These are phyloP conservation scores for Tinospora cordifolia DNA, from an alignment of 164 flowering plant genomes.

Conservation along the genomic window DNA sequence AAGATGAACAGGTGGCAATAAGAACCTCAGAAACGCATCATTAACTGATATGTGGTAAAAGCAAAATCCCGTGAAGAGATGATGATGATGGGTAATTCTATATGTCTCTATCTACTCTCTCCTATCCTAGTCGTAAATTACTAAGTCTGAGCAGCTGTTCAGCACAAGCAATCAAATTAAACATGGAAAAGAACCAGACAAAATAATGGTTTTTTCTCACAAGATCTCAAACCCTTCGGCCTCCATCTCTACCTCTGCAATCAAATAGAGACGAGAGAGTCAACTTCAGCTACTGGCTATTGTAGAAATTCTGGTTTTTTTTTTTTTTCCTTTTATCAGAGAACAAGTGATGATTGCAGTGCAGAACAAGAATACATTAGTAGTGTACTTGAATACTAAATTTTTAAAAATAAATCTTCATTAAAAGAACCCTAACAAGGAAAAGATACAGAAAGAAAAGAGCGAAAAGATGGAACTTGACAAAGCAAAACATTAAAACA, in stretches of 20 bases:
- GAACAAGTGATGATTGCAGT: conserved; percentile 36
- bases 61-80: conserved; percentile 15
- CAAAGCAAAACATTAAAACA: conserved; percentile 17
- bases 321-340: no score
- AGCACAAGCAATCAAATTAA: conserved; percentile 22
- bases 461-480: conserved; percentile 23
- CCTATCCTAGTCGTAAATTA: conserved; percentile 39
- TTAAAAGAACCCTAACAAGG: conserved; percentile 3
- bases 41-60: conserved; percentile 9
- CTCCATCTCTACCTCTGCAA: conserved; percentile 17
- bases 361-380: conserved; percentile 27
- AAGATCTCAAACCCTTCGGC: background rate
- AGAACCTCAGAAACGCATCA: conserved; percentile 32
- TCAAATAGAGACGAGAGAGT: conserved; percentile 11
- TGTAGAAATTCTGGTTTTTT: conserved; percentile 15
- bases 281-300: conserved; percentile 14
- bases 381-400: conserved; percentile 20
- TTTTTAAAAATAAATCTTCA: background rate
- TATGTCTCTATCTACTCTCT: conserved; percentile 39
- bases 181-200: conserved; percentile 18
- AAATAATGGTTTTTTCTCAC: conserved; percentile 2
- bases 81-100: conserved; percentile 24
- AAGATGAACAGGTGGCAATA: conserved; percentile 21
- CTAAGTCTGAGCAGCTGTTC: conserved; percentile 34
- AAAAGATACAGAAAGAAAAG: conserved; percentile 7